These are phyloP conservation scores for Lipomyces spencermartinsiae DNA, from an alignment of 805 yeast genomes.

Conservation along the genomic window DNA sequence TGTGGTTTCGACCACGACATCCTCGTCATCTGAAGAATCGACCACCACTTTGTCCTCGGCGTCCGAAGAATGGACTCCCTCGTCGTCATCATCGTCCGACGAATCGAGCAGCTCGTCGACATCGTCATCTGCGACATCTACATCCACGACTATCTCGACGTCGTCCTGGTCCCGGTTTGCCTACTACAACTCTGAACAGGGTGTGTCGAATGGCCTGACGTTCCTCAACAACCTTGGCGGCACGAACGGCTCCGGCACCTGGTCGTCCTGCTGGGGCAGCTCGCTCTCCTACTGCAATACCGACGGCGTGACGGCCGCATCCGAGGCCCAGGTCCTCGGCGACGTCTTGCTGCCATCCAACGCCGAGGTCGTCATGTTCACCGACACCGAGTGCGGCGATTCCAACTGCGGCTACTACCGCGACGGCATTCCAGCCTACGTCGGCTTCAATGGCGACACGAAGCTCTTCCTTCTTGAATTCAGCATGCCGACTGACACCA, in stretches of 20 bases:
- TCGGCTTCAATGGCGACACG: slow-evolving; percentile 84
- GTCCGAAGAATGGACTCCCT: slow-evolving; percentile 12
- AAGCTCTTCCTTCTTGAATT: slow-evolving; percentile 94
- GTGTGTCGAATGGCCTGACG: slow-evolving; percentile 70
- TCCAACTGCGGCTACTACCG: slow-evolving; percentile 84
- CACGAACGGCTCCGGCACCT: slow-evolving; percentile 80
- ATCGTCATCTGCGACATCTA: slow-evolving; percentile 38
- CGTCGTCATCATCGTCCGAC: slow-evolving; percentile 41
- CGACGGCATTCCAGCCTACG: slow-evolving; percentile 86
- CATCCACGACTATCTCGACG: slow-evolving; percentile 45
- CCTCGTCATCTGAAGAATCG: slow-evolving; percentile 13
- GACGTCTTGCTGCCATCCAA: slow-evolving; percentile 75
- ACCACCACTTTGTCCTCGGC: slow-evolving; percentile 26
- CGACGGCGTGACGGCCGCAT: slow-evolving; percentile 77
- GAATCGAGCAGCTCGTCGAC: slow-evolving; percentile 38
- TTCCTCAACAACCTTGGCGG: slow-evolving; percentile 93
- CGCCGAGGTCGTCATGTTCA: slow-evolving; percentile 81
- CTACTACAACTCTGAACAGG: slow-evolving; percentile 69
- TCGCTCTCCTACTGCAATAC: slow-evolving; percentile 83
- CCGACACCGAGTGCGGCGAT: slow-evolving; percentile 55
- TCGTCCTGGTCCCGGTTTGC: slow-evolving; percentile 50
- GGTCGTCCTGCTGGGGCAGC: slow-evolving; percentile 88
- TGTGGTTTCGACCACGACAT: slow-evolving; percentile 39
- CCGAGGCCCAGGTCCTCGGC: slow-evolving; percentile 68
- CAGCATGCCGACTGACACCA: slow-evolving; percentile 79